Base-by-base conservation (phyloP, 2,329 filamentous ascomycete genomes). In the Sclerotiophoma versabilis region DNA sequence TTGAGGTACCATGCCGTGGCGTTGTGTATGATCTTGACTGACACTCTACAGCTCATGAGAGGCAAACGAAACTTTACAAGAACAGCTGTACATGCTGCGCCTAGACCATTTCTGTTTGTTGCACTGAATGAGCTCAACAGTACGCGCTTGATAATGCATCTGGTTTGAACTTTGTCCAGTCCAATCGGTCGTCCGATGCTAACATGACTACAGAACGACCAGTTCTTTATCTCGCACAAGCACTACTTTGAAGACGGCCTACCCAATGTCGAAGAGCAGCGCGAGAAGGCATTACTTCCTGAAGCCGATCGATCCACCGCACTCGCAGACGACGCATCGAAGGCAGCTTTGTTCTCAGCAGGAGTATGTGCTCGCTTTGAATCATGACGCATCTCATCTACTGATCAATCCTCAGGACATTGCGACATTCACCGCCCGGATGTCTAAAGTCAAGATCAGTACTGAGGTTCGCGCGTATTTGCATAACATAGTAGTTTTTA, bases 161-260 rank as follows among this genome's bases (percentile, higher is more conserved):
- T 83, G 49, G 76, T 77, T 41, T n/a, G 58, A 42, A 10, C 17
- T 1, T 15, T 14, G 7, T 4, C 15, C 3, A 25, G 33, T 3
- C 88, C 43, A 82, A 65, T 79, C 19, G 76, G 75, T 4, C 15
- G 3, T 17, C 15, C 3, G 29, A 12, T 23, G 4, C 33, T 54
- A 32, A 54, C 14, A 32, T 33, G 6, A 11, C 26, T 83, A 87
- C 83, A 91, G 74, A 96, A 92, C 65, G 92, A 98, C 54, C 86
- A 90, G 60, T 88, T 98, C 62, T 91, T 92, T 70, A 87, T 98
- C 53, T 93, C 91, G 0, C 93, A 98, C 73, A 91, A 87, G 77
- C 92, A 98, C 67, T 83, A 88, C 52, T 80, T 84, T 4, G 79
- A 82, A 1, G 86, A 93, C 70, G 91, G 89, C 0, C 89, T 92